A percentile compares a stretch with the other conserved stretches of the same genome.
Conservation (phyloP, 352 stramenopile species). For the Peronospora belbahrii region DNA sequence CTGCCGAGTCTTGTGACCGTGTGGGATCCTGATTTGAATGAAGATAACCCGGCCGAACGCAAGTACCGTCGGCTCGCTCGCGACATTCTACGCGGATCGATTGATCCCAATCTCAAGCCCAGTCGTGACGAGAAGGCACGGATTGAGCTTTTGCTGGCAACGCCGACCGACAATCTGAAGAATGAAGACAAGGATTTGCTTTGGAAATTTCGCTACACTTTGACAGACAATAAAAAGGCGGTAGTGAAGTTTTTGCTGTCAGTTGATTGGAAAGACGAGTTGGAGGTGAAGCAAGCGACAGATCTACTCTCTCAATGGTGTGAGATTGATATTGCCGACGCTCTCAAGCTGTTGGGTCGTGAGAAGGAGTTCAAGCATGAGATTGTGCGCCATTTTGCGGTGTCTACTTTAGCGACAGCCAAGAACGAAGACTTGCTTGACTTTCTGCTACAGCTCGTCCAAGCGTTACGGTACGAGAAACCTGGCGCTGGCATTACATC, state of each 20-base stretch:
- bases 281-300: conserved; percentile 92
- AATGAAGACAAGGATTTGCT: conserved; percentile 90
- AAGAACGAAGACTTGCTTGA: conserved; percentile 96
- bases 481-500: conserved; percentile 22
- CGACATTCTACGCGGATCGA: conserved; percentile 92
- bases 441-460: conserved; percentile 97
- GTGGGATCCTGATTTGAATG: conserved; percentile 81
- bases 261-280: conserved; percentile 97
- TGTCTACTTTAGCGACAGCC: conserved; percentile 90
- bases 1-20: conserved; percentile 56
- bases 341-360: conserved; percentile 93
- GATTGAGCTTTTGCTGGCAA: conserved; percentile 90
- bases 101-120: conserved; percentile 96
- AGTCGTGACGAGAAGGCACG: conserved; percentile 90
- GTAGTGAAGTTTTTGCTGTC: conserved; percentile 97
- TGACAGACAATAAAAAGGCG: conserved; percentile 92
- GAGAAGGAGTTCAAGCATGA: conserved; percentile 87
- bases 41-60: conserved; percentile 91
- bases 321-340: conserved; percentile 96
- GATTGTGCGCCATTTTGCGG: conserved; percentile 93
- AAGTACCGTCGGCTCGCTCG: conserved; percentile 97
- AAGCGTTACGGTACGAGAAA: conserved; percentile 92
- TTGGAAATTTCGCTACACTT: conserved; percentile 95
- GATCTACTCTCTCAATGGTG: conserved; percentile 78
- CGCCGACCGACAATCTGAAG: conserved; percentile 90